Conservation (phyloP, 2,329 filamentous ascomycete species). For the Colletotrichum tropicale region DNA sequence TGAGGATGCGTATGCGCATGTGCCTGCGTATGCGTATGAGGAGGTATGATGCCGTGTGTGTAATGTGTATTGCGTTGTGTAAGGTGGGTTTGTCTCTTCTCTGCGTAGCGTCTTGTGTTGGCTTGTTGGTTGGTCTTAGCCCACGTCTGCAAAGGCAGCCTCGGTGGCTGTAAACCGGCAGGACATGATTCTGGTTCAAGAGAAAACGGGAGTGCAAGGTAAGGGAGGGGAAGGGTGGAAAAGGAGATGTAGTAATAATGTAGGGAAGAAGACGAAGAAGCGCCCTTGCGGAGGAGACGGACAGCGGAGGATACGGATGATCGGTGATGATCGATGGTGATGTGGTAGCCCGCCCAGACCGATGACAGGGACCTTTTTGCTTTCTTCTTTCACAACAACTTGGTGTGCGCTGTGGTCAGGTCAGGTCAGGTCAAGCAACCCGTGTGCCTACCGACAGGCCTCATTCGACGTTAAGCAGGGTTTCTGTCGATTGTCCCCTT, state of each 20-base stretch:
- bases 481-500: not conserved
- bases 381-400: not conserved
- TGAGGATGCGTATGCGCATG: not conserved
- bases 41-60: not conserved
- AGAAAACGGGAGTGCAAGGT: not conserved
- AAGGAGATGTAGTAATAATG: not conserved
- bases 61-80: not conserved
- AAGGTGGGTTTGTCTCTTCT: not conserved
- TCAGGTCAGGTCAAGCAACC: not conserved
- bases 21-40: not conserved
- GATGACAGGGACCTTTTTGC: not conserved
- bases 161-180: slow-evolving; percentile 14
- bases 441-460: not conserved
- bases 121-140: slow-evolving; percentile 10
- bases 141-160: slow-evolving; percentile 14
- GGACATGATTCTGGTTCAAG: slow-evolving; percentile 7
- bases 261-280: not conserved
- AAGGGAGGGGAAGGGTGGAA: not conserved
- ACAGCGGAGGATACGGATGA: not conserved
- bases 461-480: not conserved
- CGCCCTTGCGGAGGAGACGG: not conserved
- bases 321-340: slow-evolving; percentile 10
- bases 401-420: not conserved
- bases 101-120: not conserved
- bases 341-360: not conserved